Percentiles rank a stretch among this genome's conserved stretches.
phyloP scores from a whole-genome alignment of 2,329 filamentous ascomycete genomes.

The Beauveria varroae region DNA sequence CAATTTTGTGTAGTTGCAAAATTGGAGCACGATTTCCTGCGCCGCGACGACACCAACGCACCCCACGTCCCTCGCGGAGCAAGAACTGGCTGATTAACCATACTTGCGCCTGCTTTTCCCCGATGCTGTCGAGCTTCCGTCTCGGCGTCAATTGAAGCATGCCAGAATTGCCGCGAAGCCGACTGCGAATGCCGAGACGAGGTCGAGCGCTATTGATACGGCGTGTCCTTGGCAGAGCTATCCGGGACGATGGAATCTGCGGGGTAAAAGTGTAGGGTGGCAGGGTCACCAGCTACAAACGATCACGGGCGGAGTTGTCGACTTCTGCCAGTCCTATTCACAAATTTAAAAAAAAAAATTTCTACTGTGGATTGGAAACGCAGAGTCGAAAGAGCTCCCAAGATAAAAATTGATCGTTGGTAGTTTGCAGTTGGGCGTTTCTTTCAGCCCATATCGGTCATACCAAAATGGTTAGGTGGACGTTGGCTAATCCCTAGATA shows the following conservation, averaged over 20 bases:
- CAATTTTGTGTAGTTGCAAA: neutral
- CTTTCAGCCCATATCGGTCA: neutral
- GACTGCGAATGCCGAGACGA: neutral
- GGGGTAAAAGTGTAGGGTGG: no score
- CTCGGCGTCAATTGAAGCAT: neutral
- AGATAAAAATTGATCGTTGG: no score
- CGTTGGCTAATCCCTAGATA: no score
- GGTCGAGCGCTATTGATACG: neutral
- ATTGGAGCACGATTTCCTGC: neutral
- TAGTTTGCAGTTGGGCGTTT: neutral
- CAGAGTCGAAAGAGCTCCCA: rapidly evolving
- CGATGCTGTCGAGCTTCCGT: neutral
- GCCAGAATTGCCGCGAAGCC: neutral
- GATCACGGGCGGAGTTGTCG: no score
- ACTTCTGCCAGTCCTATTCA: no score
- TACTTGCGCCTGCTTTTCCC: neutral
- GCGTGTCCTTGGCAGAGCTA: constrained; percentile 3
- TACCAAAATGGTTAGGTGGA: no score
- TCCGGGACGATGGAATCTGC: neutral
- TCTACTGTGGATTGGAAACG: no score
- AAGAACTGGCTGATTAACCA: neutral
- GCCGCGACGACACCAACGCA: neutral
- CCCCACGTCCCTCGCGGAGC: neutral
- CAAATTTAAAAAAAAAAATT: no score
- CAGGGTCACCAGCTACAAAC: no score